Conservation (phyloP, 352 stramenopile species). For the Phytophthora capsici region DNA sequence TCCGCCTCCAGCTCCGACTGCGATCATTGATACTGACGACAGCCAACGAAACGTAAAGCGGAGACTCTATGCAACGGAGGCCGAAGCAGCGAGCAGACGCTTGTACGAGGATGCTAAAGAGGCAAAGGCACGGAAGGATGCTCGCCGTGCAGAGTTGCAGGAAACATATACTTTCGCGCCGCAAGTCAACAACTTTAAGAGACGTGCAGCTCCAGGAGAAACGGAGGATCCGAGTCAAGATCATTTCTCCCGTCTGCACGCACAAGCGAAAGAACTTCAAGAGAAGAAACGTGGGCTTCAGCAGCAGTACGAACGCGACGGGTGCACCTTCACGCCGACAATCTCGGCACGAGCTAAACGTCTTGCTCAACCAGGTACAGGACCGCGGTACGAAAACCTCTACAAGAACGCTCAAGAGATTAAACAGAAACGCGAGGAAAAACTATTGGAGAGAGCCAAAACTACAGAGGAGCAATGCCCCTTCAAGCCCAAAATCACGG, state of each 20-base stretch:
- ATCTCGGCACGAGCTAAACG: constrained; percentile 74
- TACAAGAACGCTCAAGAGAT: constrained; percentile 75
- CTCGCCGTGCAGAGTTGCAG: constrained; percentile 53
- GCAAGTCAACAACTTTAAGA: constrained; percentile 64
- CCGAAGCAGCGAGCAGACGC: constrained; percentile 60
- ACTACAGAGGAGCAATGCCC: constrained; percentile 68
- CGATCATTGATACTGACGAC: constrained; percentile 6
- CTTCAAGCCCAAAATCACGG: constrained; percentile 82
- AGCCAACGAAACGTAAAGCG: constrained; percentile 50
- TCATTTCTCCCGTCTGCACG: constrained; percentile 57
- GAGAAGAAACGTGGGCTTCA: constrained; percentile 65
- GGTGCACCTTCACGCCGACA: constrained; percentile 71
- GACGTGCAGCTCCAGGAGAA: constrained; percentile 40
- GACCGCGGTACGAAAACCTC: constrained; percentile 74
- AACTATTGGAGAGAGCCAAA: constrained; percentile 62
- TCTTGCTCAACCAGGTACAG: constrained; percentile 41
- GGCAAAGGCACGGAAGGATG: constrained; percentile 61
- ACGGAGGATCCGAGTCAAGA: constrained; percentile 40
- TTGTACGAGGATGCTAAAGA: constrained; percentile 72
- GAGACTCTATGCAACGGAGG: constrained; percentile 56
- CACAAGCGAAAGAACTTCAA: constrained; percentile 57
- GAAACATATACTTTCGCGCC: constrained; percentile 66
- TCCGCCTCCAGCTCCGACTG: constrained; percentile 5
- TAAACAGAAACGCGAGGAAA: constrained; percentile 73
- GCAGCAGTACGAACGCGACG: constrained; percentile 54